A percentile compares a stretch with the other conserved stretches of the same genome.
Evolutionary conservation across 371 early-diverging fungal genomes (phyloP).

Genomic region (Syncephalis fuscata): DNA sequence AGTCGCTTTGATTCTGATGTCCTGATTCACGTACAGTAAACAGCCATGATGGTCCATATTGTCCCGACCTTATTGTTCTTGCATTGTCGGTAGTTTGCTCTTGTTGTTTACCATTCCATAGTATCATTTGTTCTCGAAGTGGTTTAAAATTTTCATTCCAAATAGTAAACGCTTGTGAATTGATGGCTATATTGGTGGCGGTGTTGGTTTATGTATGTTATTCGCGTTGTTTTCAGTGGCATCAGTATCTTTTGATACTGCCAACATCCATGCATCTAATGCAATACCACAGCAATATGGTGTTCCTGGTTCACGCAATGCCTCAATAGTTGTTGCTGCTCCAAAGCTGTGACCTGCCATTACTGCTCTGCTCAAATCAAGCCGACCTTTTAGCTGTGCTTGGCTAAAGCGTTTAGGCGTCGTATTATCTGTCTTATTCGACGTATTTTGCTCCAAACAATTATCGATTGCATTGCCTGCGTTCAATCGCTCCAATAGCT

Average conservation of each 20-base stretch:
- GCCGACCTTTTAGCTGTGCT: conserved; percentile 9
- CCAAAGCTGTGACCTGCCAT: conserved; percentile 45
- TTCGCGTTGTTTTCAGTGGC: conserved; percentile 5
- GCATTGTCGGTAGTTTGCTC: neutral
- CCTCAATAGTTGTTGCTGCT: conserved; percentile 23
- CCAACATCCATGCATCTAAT: conserved; percentile 27
- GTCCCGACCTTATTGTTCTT: neutral
- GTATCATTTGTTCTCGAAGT: conserved; percentile 8
- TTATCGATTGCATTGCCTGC: neutral
- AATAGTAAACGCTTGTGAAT: conserved; percentile 14
- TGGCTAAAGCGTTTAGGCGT: neutral
- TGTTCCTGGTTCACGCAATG: conserved; percentile 6
- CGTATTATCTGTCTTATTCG: neutral
- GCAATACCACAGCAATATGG: conserved; percentile 18
- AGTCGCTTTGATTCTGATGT: conserved; percentile 4
- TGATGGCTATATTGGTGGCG: conserved; percentile 16
- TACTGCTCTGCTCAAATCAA: conserved; percentile 20
- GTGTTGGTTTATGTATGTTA: neutral
- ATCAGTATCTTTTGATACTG: conserved; percentile 3
- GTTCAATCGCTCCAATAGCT: conserved; percentile 2
- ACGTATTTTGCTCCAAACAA: neutral
- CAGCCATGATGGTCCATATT: neutral
- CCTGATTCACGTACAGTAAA: neutral
- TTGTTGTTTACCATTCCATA: neutral
- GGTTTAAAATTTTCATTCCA: conserved; percentile 17